Conservation (phyloP, 139 green algal genomes). For the Micractinium sp. region DNA sequence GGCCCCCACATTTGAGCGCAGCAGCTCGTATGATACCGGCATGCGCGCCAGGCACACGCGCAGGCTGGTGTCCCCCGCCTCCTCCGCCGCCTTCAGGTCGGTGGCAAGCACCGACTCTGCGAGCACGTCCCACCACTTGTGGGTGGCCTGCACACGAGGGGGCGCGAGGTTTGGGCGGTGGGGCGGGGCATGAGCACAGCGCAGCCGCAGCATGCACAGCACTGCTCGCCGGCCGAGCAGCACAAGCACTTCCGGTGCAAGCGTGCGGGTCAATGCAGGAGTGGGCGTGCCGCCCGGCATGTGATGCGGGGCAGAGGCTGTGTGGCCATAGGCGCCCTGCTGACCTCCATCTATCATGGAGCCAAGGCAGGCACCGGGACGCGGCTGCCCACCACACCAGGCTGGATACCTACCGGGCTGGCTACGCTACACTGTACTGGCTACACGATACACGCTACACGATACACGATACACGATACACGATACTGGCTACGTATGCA, state of each 20-base stretch:
- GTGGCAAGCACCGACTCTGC: neutral
- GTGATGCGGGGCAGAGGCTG: too few species aligned
- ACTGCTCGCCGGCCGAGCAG: neutral
- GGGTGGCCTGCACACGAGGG: neutral
- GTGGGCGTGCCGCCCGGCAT: too few species aligned
- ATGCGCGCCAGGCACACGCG: constrained; percentile 6
- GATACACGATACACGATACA: too few species aligned
- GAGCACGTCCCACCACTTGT: constrained; percentile 13
- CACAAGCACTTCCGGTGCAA: neutral
- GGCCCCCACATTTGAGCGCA: neutral
- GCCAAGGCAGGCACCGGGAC: too few species aligned
- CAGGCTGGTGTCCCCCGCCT: constrained; percentile 9
- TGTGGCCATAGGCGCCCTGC: too few species aligned
- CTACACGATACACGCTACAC: too few species aligned
- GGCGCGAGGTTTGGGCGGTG: neutral
- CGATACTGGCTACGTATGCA: too few species aligned
- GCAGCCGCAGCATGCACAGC: neutral
- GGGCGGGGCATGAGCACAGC: neutral
- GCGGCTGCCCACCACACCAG: too few species aligned
- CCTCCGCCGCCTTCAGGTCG: neutral
- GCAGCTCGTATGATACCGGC: neutral
- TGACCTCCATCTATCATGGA: too few species aligned
- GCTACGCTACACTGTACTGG: too few species aligned
- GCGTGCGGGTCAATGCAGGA: too few species aligned
- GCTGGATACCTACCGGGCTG: too few species aligned